phyloP scores from a whole-genome alignment of 345 rosid genomes.

The Psidium guajava region DNA sequence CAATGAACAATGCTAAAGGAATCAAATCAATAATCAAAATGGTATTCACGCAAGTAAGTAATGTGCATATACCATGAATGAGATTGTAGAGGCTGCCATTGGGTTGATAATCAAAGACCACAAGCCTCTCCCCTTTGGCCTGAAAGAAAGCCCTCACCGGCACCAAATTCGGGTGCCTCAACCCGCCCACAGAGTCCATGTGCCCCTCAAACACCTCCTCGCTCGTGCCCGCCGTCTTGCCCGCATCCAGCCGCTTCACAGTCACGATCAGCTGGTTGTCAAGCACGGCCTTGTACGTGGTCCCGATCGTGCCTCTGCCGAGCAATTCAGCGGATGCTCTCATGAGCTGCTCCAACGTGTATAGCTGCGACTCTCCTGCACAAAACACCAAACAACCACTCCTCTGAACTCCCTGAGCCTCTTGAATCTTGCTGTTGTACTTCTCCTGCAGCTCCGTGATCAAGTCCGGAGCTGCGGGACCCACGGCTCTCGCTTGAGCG shows the following conservation, averaged over 20 bases:
- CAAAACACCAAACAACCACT: slow-evolving; percentile 17
- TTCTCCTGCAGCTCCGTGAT: not conserved
- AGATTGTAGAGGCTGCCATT: slow-evolving; percentile 89
- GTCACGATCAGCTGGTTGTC: slow-evolving; percentile 67
- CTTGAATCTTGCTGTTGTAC: not conserved
- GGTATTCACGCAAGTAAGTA: not conserved
- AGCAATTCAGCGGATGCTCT: slow-evolving; percentile 87
- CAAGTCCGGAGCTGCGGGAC: not conserved
- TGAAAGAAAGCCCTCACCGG: slow-evolving; percentile 69
- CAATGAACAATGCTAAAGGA: not conserved
- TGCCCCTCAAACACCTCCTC: slow-evolving; percentile 57
- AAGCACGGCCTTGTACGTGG: slow-evolving; percentile 77
- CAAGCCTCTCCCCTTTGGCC: slow-evolving; percentile 79
- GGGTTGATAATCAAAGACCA: slow-evolving; percentile 73
- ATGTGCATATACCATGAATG: slow-evolving; percentile 60
- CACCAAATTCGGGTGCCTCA: slow-evolving; percentile 67
- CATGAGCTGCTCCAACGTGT: slow-evolving; percentile 78
- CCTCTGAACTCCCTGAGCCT: not conserved
- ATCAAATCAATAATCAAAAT: not conserved
- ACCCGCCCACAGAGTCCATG: slow-evolving; percentile 65
- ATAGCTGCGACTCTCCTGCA: slow-evolving; percentile 32
- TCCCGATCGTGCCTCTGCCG: slow-evolving; percentile 81
- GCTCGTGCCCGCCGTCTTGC: slow-evolving; percentile 58
- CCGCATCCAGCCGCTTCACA: slow-evolving; percentile 74
- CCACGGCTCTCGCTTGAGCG: not conserved